These are phyloP conservation scores for Coemansia sp. DNA, from an alignment of 192 early-diverging fungal genomes.

Conservation along the genomic window DNA sequence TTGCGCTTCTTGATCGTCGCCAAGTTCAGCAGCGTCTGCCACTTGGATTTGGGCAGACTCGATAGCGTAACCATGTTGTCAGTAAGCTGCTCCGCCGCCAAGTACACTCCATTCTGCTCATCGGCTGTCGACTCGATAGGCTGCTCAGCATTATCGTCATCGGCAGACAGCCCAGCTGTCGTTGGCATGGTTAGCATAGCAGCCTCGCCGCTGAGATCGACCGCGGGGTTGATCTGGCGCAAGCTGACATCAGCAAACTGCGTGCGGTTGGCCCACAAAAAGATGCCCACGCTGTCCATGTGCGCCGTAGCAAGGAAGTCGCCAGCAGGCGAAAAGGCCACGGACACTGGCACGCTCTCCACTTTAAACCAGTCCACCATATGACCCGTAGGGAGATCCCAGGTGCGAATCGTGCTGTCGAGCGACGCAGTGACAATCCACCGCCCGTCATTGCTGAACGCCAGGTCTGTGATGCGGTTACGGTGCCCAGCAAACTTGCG, in stretches of 20 bases:
- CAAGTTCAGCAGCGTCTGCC: slow-evolving; percentile 90
- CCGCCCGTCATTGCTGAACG: slow-evolving; percentile 90
- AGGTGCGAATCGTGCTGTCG: slow-evolving; percentile 90
- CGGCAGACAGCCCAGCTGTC: slow-evolving; percentile 53
- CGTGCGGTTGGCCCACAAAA: slow-evolving; percentile 89
- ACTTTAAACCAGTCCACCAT: slow-evolving; percentile 85
- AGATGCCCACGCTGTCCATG: slow-evolving; percentile 90
- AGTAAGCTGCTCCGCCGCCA: slow-evolving; percentile 63
- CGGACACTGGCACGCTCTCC: slow-evolving; percentile 74
- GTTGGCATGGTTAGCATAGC: slow-evolving; percentile 63
- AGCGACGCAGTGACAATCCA: slow-evolving; percentile 83
- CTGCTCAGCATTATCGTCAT: slow-evolving; percentile 54
- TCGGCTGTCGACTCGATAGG: not conserved
- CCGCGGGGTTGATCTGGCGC: slow-evolving; percentile 57
- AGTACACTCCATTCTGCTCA: slow-evolving; percentile 26
- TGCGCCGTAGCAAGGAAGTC: slow-evolving; percentile 93
- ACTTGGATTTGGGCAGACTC: slow-evolving; percentile 76
- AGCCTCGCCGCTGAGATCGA: slow-evolving; percentile 1
- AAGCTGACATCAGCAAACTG: slow-evolving; percentile 77
- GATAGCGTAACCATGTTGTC: slow-evolving; percentile 90
- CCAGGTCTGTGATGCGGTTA: slow-evolving; percentile 87
- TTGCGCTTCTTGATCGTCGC: slow-evolving; percentile 94
- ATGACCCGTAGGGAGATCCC: slow-evolving; percentile 94
- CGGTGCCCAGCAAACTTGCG: slow-evolving; percentile 88
- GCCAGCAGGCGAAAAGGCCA: slow-evolving; percentile 89